Base-by-base conservation (phyloP, 305 asterid species). In the Fraxinus ornus region DNA sequence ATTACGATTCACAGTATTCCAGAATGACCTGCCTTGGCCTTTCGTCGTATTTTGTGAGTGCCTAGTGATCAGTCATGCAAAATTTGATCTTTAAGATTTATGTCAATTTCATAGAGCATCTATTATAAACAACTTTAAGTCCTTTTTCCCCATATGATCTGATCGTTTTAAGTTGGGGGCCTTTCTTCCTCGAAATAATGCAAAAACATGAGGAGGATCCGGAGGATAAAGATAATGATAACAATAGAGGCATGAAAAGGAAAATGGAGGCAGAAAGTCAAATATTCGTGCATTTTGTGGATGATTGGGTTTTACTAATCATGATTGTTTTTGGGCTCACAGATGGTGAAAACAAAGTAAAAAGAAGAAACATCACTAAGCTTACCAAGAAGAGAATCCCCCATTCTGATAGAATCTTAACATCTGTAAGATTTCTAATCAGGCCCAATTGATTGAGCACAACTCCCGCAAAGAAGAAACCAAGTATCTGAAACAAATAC, bases 361-460 rank as follows among this genome's bases (percentile, higher is more conserved):
- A 73, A 17, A 68, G 76, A 24, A 75, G 36, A 82, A 79, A 76
- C 64, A 49, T 72, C 47, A 49, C 64, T 84, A 83, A 86, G 76
- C 94, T 88, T 87, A 96, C 99, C 98, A 96, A 87, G 88, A 96
- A 96, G 70, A 94, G 97, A 87, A 96, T 96, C 83, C 99, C 99
- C 99, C 99, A 96, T 88, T 96, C 99, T 17, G 99, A 96, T 21
- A 96, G 93, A 89, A 94, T 85, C 89, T 96, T 94, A 86, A 96
- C 94, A 88, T 96, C 99, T 3, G 83, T 94, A 82, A 96, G 87
- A 92, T 96, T 96, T 86, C 95, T 91, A 84, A 96, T 94, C 82
- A 92, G 86, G 83, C 99, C 99, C 82, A 96, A 82, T 75, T 93
- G 99, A 88, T 94, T 96, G 84, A 96, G 98, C 85, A 96, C 98